Percentiles rank a stretch among this genome's conserved stretches.
Conservation (phyloP, 1,139 yeast species). For the Diutina sp. region DNA sequence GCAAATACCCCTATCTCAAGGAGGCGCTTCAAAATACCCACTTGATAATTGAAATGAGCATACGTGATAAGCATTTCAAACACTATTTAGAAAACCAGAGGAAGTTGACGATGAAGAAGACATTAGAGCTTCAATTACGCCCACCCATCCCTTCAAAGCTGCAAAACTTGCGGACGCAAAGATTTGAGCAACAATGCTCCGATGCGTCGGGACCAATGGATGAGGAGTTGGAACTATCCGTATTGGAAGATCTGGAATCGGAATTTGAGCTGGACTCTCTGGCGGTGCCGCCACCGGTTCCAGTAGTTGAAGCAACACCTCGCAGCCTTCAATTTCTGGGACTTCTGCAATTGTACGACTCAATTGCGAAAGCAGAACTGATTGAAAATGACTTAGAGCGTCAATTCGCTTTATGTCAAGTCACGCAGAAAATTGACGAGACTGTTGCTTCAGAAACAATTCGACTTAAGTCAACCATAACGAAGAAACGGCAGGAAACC, state of each 20-base stretch:
- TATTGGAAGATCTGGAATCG: background rate
- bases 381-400: slow-evolving; percentile 21
- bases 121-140: slow-evolving; percentile 15
- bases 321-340: background rate
- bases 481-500: slow-evolving; percentile 19
- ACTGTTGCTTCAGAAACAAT: slow-evolving; percentile 23
- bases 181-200: background rate
- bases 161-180: slow-evolving; percentile 10
- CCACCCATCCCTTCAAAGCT: slow-evolving; percentile 27
- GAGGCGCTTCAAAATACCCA: slow-evolving; percentile 64
- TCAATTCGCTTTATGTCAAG: slow-evolving; percentile 29
- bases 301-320: background rate
- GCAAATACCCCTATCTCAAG: slow-evolving; percentile 78
- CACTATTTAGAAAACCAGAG: slow-evolving; percentile 25
- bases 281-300: slow-evolving; percentile 3
- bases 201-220: background rate
- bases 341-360: slow-evolving; percentile 13
- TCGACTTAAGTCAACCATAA: slow-evolving; percentile 19
- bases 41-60: slow-evolving; percentile 40
- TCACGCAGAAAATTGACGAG: slow-evolving; percentile 20
- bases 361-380: slow-evolving; percentile 23
- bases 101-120: slow-evolving; percentile 20
- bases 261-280: slow-evolving; percentile 2
- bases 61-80: slow-evolving; percentile 31
- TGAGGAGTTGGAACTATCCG: background rate